Conservation (phyloP, 2,329 filamentous ascomycete species). For the Botrytis fragariae region DNA sequence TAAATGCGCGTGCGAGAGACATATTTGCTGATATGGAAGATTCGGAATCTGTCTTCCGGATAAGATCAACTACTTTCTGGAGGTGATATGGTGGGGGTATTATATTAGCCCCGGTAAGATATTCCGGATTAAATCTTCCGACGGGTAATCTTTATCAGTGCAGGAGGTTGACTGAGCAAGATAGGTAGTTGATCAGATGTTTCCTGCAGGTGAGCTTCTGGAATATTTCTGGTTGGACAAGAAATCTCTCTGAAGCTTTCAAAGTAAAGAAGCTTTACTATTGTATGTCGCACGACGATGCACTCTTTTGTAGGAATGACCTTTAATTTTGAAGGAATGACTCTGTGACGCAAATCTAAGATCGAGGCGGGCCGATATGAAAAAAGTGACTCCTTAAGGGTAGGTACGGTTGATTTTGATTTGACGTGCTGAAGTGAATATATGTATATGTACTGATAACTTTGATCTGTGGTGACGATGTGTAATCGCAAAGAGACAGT, state of each 20-base stretch:
- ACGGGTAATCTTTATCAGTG: constrained; percentile 24
- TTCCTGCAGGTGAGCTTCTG: constrained; percentile 24
- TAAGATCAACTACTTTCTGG: constrained; percentile 15
- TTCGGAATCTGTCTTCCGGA: constrained; percentile 21
- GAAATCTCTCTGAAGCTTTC: constrained; percentile 16
- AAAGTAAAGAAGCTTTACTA: not conserved
- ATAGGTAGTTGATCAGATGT: constrained; percentile 26
- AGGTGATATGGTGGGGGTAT: constrained; percentile 27
- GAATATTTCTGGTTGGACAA: constrained; percentile 16
- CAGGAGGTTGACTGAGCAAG: not conserved
- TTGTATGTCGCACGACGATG: not conserved
- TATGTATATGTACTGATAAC: not conserved
- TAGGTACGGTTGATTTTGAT: not conserved
- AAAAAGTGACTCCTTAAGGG: constrained; percentile 1
- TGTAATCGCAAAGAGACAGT: not conserved
- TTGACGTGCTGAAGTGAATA: not conserved
- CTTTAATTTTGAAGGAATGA: constrained; percentile 6
- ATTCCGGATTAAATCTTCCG: constrained; percentile 24
- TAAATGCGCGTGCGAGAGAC: constrained; percentile 70
- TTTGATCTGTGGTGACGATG: not conserved
- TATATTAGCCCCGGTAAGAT: constrained; percentile 15
- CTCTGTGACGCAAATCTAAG: not conserved
- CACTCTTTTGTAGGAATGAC: constrained; percentile 5
- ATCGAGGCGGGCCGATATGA: constrained; percentile 4
- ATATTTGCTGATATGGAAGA: constrained; percentile 34